phyloP scores from a whole-genome alignment of 306 rosid species.

The Fragaria vesca region DNA sequence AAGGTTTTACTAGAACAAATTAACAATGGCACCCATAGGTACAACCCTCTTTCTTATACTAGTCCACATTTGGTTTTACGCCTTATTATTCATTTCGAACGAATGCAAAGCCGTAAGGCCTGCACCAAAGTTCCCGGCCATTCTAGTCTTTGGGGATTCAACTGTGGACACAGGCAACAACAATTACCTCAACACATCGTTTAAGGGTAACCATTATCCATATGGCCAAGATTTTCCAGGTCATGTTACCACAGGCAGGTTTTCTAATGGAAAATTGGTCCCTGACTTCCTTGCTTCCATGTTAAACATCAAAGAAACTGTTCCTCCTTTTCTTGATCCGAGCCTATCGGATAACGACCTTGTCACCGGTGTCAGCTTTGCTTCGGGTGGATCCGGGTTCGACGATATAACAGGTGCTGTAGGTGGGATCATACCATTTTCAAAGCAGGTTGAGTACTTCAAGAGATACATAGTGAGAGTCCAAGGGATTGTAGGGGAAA shows the following conservation, averaged over 20 bases:
- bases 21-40: constrained; percentile 35
- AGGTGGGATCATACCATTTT: constrained; percentile 34
- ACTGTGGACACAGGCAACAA: constrained; percentile 61
- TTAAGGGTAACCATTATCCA: constrained; percentile 52
- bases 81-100: constrained; percentile 22
- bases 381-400: constrained; percentile 47
- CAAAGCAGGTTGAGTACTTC: constrained; percentile 48
- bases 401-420: constrained; percentile 46
- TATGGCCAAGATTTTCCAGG: constrained; percentile 58
- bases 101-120: constrained; percentile 24
- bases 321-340: constrained; percentile 58
- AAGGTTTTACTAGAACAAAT: background rate
- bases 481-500: constrained; percentile 41
- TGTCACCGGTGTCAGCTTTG: constrained; percentile 63
- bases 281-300: constrained; percentile 54
- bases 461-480: constrained; percentile 43
- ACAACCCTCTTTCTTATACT: constrained; percentile 17
- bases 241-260: constrained; percentile 59
- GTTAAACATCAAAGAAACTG: constrained; percentile 43
- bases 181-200: constrained; percentile 43
- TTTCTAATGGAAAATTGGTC: constrained; percentile 56
- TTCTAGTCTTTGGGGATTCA: constrained; percentile 68
- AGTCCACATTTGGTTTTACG: constrained; percentile 26
- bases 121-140: constrained; percentile 39
- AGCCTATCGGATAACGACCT: constrained; percentile 39